These are phyloP conservation scores for Phaeophleospora eucalypticola DNA, from an alignment of 2,329 filamentous ascomycete species.

Conservation along the genomic window DNA sequence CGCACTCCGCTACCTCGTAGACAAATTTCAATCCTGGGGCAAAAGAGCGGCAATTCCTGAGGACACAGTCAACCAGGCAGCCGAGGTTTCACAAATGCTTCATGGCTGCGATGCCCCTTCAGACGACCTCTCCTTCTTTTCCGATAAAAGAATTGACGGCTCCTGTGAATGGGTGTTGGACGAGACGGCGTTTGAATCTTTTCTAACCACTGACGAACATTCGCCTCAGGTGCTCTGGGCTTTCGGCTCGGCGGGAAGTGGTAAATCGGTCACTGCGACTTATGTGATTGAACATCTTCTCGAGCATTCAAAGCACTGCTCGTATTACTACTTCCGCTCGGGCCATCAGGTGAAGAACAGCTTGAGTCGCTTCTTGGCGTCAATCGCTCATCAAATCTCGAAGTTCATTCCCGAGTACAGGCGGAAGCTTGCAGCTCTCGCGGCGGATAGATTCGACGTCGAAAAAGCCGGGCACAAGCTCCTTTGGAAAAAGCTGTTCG, in stretches of 20 bases:
- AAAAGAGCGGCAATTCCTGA: not conserved
- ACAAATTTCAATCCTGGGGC: not conserved
- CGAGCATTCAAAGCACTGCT: not conserved
- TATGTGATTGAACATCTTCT: not conserved
- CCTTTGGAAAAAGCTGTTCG: not conserved
- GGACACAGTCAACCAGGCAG: not conserved
- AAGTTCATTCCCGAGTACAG: not conserved
- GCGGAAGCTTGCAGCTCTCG: not conserved
- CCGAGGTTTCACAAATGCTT: not conserved
- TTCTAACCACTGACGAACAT: not conserved
- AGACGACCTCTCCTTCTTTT: not conserved
- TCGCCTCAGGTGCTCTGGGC: not conserved
- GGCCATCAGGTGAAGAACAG: not conserved
- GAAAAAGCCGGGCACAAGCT: not conserved
- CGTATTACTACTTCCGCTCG: not conserved
- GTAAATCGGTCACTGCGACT: not conserved
- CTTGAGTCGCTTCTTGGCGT: not conserved
- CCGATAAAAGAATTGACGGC: not conserved
- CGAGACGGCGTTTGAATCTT: not conserved
- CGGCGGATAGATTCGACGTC: not conserved
- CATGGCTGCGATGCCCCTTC: not conserved
- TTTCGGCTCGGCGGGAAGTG: not conserved
- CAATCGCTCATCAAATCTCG: not conserved
- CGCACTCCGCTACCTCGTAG: not conserved
- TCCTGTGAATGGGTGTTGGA: not conserved